Percentiles rank a stretch among this genome's conserved stretches.
Evolutionary conservation across 116 monocot species (phyloP).

Genomic region (Dioscorea cayenensis): DNA sequence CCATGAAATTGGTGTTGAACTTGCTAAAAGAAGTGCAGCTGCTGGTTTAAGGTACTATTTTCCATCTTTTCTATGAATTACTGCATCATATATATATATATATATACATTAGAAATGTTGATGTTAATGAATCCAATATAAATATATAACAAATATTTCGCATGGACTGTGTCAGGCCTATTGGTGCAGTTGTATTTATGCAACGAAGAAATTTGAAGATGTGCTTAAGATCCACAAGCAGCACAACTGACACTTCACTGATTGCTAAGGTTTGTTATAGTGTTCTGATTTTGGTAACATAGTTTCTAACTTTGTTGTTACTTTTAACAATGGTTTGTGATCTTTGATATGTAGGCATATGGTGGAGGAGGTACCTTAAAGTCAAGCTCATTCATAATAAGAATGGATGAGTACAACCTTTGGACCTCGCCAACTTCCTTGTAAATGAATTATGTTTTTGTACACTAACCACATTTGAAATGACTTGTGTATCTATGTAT

Average conservation of each 20-base stretch:
- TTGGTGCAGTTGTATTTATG: constrained; percentile 84
- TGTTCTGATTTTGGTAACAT: background rate
- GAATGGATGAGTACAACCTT: constrained; percentile 78
- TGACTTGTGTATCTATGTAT: no score
- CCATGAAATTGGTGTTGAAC: constrained; percentile 72
- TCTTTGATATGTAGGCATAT: constrained; percentile 33
- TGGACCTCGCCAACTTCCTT: constrained; percentile 21
- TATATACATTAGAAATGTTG: no score
- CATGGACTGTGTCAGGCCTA: constrained; percentile 36
- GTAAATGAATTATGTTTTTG: no score
- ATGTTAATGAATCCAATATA: no score
- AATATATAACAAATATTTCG: background rate
- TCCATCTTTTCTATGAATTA: background rate
- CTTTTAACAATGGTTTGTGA: background rate
- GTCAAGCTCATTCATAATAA: constrained; percentile 81
- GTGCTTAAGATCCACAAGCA: constrained; percentile 56
- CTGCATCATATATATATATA: no score
- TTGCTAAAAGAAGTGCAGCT: constrained; percentile 55
- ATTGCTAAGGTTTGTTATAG: constrained; percentile 59
- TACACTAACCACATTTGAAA: no score
- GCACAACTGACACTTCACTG: constrained; percentile 41
- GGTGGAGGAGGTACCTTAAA: constrained; percentile 72
- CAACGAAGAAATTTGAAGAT: constrained; percentile 61
- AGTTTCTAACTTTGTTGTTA: background rate
- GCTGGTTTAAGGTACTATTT: constrained; percentile 69